Percentiles rank a stretch among this genome's conserved stretches.
These are phyloP conservation scores for Colletotrichum nymphaeae DNA, from an alignment of 2,329 filamentous ascomycete species.

Conservation along the genomic window DNA sequence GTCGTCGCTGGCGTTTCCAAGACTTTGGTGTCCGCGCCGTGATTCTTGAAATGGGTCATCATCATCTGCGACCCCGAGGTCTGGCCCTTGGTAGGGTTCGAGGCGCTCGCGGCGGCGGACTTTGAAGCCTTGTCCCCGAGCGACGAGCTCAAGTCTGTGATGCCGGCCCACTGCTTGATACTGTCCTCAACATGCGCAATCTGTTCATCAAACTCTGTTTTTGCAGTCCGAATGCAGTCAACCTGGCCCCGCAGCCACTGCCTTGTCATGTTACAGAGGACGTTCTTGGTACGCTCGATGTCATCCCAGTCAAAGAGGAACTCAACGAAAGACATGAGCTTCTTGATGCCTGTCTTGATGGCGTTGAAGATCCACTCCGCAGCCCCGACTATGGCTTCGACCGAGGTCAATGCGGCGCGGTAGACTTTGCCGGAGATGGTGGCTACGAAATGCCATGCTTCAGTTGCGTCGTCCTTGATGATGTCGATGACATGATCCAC, in stretches of 20 bases:
- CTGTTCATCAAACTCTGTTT: background rate
- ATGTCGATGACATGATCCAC: background rate
- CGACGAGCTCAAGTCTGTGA: background rate
- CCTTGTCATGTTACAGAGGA: background rate
- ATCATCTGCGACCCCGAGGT: background rate
- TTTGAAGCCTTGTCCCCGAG: background rate
- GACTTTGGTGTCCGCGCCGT: background rate
- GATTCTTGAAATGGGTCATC: background rate
- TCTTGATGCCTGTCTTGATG: background rate
- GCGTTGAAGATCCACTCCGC: background rate
- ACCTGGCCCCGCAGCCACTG: background rate
- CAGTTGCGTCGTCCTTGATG: background rate
- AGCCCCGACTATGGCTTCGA: background rate
- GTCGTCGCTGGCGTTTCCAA: too few relatives aligned
- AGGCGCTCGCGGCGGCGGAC: background rate
- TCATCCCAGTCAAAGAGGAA: background rate
- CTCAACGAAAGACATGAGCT: background rate
- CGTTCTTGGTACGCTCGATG: background rate
- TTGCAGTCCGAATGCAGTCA: background rate
- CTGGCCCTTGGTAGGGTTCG: background rate
- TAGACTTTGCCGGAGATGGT: background rate
- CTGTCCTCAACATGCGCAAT: background rate
- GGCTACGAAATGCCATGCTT: background rate
- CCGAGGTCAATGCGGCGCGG: background rate
- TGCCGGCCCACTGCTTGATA: background rate